Percentiles rank a stretch among this genome's conserved stretches.
Conservation (phyloP, 2,329 filamentous ascomycete species). For the Calonectria pauciramosa region DNA sequence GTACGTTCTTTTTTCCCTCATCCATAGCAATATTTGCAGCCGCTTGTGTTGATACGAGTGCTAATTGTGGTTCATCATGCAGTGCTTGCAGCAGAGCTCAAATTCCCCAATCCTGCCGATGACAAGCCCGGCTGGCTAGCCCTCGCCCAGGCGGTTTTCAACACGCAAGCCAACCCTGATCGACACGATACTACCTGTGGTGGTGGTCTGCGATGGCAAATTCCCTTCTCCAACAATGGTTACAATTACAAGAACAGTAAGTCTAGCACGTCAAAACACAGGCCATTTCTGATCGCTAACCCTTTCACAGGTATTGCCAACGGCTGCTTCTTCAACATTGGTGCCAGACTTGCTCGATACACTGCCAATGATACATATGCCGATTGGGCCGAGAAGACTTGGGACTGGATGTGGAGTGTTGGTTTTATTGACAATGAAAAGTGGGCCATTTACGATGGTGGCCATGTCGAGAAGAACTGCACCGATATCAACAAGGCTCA, state of each 20-base stretch:
- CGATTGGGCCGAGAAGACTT: conserved; percentile 72
- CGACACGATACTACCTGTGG: conserved; percentile 71
- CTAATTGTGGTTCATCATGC: no score
- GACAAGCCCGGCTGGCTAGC: conserved; percentile 67
- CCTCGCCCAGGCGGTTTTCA: conserved; percentile 75
- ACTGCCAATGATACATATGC: conserved; percentile 76
- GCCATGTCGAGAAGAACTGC: conserved; percentile 70
- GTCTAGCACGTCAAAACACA: not conserved
- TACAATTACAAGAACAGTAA: conserved; percentile 80
- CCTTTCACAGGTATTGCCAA: conserved; percentile 65
- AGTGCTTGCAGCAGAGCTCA: conserved; percentile 68
- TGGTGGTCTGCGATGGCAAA: conserved; percentile 82
- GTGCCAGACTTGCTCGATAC: conserved; percentile 79
- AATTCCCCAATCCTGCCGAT: conserved; percentile 67
- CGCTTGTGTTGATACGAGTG: no score
- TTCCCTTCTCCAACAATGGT: conserved; percentile 79
- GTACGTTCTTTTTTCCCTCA: no score
- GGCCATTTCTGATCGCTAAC: not conserved
- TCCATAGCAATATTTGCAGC: no score
- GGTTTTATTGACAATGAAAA: conserved; percentile 71
- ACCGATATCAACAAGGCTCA: conserved; percentile 72
- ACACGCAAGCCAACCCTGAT: conserved; percentile 65
- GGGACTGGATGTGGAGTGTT: conserved; percentile 70
- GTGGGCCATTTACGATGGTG: conserved; percentile 76
- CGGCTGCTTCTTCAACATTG: conserved; percentile 74